Base-by-base conservation (phyloP, 805 yeast species). In the Zygoascus bituminiphila region DNA sequence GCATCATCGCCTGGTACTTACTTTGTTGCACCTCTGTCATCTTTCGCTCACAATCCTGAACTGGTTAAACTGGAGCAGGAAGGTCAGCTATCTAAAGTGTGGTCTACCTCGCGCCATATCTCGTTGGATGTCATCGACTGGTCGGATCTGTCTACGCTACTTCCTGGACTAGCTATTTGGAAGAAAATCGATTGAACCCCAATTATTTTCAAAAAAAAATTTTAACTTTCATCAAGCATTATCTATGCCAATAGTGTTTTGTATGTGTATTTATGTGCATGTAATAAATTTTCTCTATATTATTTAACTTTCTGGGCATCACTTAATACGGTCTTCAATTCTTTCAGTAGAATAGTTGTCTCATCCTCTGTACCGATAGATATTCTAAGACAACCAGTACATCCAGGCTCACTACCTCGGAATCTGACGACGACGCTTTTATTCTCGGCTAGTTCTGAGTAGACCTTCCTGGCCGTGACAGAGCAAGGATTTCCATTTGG, bases 391-490 rank as follows among this genome's bases (percentile, higher is more conserved):
- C 88, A 87, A 26, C 98, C 98, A 4, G 70, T 69, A 63, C 98
- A 93, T 35, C 95, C 95, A 41, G 81, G 74, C 68, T 93, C 98
- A 31, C 71, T 77, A 25, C 98, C 98, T 69, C 98, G 78, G 62
- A 78, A 93, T 66, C 98, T 77, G 14, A 91, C 85, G 42, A 93
- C 98, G 20, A 91, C 88, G 29, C 77, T 79, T 41, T 81, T 77
- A 21, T 76, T 75, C 24, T 74, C 75, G 0, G 98, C 98, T 60
- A 93, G 67, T 39, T 66, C 71, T 50, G 73, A 73, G 63, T 91
- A 93, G 14, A 88, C 71, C 29, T 68, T 56, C 43, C 75, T 66
- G 2, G 98, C 97, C 22, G 78, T 62, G 19, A 71, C 75, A 52
- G 83, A 83, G 40, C 79, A 79, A 2, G 96, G 91, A 17, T 63